Evolutionary conservation across 371 early-diverging fungal species (phyloP).

Genomic region (Lichtheimia ornata): DNA sequence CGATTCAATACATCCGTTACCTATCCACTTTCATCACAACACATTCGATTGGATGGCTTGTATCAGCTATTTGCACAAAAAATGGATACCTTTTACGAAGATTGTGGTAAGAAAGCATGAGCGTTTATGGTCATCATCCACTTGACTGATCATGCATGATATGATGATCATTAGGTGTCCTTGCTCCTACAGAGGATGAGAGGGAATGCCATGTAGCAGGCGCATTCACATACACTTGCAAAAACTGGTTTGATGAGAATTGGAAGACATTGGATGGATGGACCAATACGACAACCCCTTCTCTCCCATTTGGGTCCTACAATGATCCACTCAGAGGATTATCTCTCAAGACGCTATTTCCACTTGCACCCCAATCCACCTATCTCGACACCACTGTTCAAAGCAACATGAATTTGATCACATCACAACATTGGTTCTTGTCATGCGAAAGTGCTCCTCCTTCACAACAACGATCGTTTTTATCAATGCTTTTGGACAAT

Average conservation of each 20-base stretch:
- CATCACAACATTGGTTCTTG: slow-evolving; percentile 64
- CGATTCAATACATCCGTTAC: slow-evolving; percentile 65
- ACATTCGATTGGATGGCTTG: slow-evolving; percentile 62
- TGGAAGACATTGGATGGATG: slow-evolving; percentile 50
- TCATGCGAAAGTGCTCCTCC: slow-evolving; percentile 56
- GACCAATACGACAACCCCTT: slow-evolving; percentile 25
- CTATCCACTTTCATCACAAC: slow-evolving; percentile 57
- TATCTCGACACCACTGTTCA: slow-evolving; percentile 50
- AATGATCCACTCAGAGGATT: slow-evolving; percentile 73
- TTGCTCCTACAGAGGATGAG: background rate
- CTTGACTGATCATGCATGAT: background rate
- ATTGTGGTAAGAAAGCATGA: slow-evolving; percentile 31
- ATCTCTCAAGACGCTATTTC: slow-evolving; percentile 65
- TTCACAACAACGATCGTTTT: slow-evolving; percentile 56
- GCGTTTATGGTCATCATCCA: background rate
- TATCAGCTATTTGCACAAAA: slow-evolving; percentile 56
- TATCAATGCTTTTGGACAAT: slow-evolving; percentile 62
- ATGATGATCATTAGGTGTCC: background rate
- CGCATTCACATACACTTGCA: slow-evolving; percentile 55
- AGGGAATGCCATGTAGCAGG: slow-evolving; percentile 41
- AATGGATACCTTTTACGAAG: slow-evolving; percentile 36
- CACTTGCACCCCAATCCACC: slow-evolving; percentile 43
- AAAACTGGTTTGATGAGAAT: slow-evolving; percentile 60
- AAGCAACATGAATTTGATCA: slow-evolving; percentile 62
- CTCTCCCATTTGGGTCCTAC: slow-evolving; percentile 67